A percentile compares a stretch with the other conserved stretches of the same genome.
phyloP scores from a whole-genome alignment of 2,329 filamentous ascomycete species.

The Lachnellula occidentalis region DNA sequence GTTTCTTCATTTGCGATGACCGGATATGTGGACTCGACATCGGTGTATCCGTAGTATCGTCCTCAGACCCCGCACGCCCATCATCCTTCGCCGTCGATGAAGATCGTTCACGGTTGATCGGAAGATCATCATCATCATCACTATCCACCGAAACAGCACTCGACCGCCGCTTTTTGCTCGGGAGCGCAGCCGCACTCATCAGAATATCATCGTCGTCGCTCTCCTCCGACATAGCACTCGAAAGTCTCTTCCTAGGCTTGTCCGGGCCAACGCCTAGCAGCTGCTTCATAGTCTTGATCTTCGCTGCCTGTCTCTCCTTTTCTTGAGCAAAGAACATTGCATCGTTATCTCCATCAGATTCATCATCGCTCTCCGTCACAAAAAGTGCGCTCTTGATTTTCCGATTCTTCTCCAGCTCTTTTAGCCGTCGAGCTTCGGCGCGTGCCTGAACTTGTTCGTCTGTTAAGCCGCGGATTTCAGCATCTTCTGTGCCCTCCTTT shows the following conservation, averaged over 20 bases:
- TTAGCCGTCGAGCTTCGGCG: conserved; percentile 55
- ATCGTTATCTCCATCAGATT: conserved; percentile 73
- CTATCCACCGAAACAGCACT: conserved; percentile 24
- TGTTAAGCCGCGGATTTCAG: conserved; percentile 40
- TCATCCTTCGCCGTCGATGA: conserved; percentile 20
- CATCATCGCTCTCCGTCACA: conserved; percentile 81
- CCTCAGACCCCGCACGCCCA: conserved; percentile 29
- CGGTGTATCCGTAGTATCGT: conserved; percentile 34
- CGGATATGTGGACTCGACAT: conserved; percentile 34
- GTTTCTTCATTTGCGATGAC: conserved; percentile 34
- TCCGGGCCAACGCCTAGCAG: conserved; percentile 22
- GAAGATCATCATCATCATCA: conserved; percentile 26
- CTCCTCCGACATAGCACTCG: conserved; percentile 16
- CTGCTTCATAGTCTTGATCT: conserved; percentile 27
- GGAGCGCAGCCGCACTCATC: conserved; percentile 8
- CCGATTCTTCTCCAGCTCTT: conserved; percentile 68
- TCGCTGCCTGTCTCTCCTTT: conserved; percentile 50
- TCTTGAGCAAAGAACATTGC: conserved; percentile 73
- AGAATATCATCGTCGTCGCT: conserved; percentile 27
- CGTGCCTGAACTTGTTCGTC: conserved; percentile 58
- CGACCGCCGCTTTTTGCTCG: conserved; percentile 20
- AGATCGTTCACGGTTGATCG: conserved; percentile 23
- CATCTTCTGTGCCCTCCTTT: conserved; percentile 35
- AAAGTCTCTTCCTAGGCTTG: conserved; percentile 15
- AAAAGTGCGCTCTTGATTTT: conserved; percentile 82